Conservation (phyloP, 352 stramenopile species). For the Globisporangium polare region DNA sequence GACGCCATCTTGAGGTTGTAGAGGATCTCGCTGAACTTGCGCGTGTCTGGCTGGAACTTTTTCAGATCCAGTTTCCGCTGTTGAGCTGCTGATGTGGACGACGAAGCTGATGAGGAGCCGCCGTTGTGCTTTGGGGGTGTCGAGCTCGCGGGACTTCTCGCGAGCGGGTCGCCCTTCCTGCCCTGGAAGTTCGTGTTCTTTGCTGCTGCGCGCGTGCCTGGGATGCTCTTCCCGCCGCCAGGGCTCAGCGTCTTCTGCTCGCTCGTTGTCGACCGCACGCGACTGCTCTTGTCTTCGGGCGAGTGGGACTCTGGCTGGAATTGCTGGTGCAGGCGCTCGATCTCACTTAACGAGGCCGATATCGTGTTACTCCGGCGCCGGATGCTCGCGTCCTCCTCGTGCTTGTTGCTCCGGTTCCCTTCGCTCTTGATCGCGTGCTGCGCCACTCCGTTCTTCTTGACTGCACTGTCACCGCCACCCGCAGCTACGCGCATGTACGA, state of each 20-base stretch:
- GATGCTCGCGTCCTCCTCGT: conserved; percentile 3
- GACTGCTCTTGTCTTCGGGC: background rate
- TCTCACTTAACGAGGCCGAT: conserved; percentile 28
- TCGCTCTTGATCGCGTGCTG: conserved; percentile 9
- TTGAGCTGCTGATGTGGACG: background rate
- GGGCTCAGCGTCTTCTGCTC: background rate
- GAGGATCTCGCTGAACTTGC: conserved; percentile 74
- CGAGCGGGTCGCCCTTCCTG: conserved; percentile 8
- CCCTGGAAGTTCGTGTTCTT: background rate
- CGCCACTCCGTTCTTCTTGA: conserved; percentile 21
- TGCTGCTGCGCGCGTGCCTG: background rate
- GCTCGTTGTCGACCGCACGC: conserved; percentile 2
- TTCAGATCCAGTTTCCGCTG: conserved; percentile 61
- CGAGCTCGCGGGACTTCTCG: conserved; percentile 7
- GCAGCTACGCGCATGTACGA: conserved; percentile 28
- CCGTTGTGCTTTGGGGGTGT: conserved; percentile 12
- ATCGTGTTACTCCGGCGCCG: conserved; percentile 34
- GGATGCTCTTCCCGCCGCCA: conserved; percentile 5
- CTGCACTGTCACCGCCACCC: conserved; percentile 10
- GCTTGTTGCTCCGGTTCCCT: background rate
- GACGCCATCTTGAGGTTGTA: conserved; percentile 63
- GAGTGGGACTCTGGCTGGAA: conserved; percentile 25
- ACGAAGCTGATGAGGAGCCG: background rate
- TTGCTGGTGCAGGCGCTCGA: conserved; percentile 29
- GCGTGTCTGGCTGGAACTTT: conserved; percentile 68